Evolutionary conservation across 768 basidiomycete species (phyloP).

Genomic region (Gloeophyllum trabeum): DNA sequence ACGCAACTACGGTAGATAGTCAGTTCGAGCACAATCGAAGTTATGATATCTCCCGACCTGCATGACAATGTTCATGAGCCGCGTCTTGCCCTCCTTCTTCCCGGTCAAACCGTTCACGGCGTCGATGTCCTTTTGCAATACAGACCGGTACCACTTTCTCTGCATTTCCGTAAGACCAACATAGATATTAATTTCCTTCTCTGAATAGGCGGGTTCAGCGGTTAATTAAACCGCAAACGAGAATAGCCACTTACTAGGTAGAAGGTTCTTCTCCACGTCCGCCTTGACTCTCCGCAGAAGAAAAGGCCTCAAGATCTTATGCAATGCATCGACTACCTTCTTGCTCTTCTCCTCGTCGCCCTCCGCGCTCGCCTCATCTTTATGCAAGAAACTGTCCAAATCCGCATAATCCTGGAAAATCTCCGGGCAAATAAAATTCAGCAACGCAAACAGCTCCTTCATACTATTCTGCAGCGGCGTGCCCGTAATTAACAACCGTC

Average conservation of each 20-base stretch:
- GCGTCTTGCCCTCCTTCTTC: conserved; percentile 97
- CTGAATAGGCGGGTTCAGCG: conserved; percentile 22
- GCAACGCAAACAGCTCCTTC: conserved; percentile 85
- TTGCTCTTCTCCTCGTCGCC: conserved; percentile 78
- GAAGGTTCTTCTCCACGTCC: conserved; percentile 91
- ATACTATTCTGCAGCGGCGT: conserved; percentile 96
- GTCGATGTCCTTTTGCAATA: conserved; percentile 97
- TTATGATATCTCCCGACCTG: conserved; percentile 42
- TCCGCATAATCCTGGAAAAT: conserved; percentile 89
- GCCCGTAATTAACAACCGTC: conserved; percentile 89
- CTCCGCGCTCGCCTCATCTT: conserved; percentile 59
- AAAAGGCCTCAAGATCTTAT: conserved; percentile 95
- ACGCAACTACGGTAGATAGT: conserved; percentile 30
- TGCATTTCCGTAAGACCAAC: conserved; percentile 97
- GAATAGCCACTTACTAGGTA: conserved; percentile 58
- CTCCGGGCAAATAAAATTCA: conserved; percentile 96
- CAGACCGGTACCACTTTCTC: conserved; percentile 92
- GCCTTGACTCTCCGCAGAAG: conserved; percentile 88
- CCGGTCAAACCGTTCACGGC: conserved; percentile 96
- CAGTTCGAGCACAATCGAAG: background rate
- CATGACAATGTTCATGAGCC: conserved; percentile 99
- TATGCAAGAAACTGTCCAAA: conserved; percentile 88
- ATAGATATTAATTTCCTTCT: conserved; percentile 99
- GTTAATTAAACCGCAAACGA: conserved; percentile 1
- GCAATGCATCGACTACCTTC: conserved; percentile 91